Conservation (phyloP, 163 green algal genomes). For the Coccomyxa subellipsoidea region DNA sequence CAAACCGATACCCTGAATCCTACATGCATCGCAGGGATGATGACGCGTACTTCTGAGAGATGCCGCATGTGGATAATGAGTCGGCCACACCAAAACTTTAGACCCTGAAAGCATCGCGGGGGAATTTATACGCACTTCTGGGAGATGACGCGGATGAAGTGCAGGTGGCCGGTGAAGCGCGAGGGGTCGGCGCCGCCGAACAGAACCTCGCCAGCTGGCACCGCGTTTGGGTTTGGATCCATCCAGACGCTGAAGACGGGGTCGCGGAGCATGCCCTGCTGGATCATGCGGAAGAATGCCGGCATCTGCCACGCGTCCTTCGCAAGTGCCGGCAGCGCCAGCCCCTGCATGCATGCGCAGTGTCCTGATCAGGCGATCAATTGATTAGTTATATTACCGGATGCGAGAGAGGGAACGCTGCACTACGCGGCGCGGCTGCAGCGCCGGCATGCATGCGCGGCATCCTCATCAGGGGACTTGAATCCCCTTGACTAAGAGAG, state of each 20-base stretch:
- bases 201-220: slow-evolving; percentile 3
- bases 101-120: no score
- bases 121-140: neutral
- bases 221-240: neutral
- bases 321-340: slow-evolving; percentile 11
- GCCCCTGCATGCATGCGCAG: slow-evolving; percentile 3
- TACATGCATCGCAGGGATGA: no score
- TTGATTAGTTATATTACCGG: no score
- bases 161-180: neutral
- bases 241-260: slow-evolving; percentile 17
- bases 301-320: slow-evolving; percentile 8
- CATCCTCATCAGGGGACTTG: no score
- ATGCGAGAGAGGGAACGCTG: no score
- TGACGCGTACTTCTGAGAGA: no score
- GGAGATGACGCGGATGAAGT: neutral
- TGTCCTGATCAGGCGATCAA: neutral
- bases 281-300: slow-evolving; percentile 22
- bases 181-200: slow-evolving; percentile 8
- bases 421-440: no score
- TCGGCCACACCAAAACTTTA: no score
- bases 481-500: no score
- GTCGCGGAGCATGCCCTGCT: slow-evolving; percentile 1
- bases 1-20: no score
- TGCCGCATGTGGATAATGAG: no score
- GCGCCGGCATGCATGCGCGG: no score